Evolutionary conservation across 108 stramenopile species (phyloP).

Genomic region (Fragilaria radians): DNA sequence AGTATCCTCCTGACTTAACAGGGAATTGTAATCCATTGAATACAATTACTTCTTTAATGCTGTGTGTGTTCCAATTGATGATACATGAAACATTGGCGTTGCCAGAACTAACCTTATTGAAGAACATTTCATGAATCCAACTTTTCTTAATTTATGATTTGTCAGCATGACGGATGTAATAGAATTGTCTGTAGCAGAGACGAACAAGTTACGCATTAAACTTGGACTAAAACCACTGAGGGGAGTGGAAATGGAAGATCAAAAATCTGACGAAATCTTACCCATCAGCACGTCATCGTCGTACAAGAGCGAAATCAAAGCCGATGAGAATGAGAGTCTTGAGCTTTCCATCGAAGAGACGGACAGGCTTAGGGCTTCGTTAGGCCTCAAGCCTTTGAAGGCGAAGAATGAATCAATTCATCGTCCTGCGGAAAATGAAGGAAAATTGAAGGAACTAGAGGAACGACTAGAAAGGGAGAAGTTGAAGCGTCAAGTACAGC

Average conservation of each 20-base stretch:
- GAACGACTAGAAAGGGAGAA: constrained; percentile 53
- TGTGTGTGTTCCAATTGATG: too few relatives aligned
- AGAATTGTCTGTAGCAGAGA: constrained; percentile 66
- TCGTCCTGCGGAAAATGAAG: constrained; percentile 46
- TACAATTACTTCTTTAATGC: too few relatives aligned
- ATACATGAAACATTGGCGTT: too few relatives aligned
- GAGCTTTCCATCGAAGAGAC: constrained; percentile 73
- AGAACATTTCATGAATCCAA: too few relatives aligned
- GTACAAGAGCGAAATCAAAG: too few relatives aligned
- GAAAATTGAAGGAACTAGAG: constrained; percentile 22
- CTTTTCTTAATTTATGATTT: too few relatives aligned
- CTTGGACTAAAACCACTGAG: constrained; percentile 65
- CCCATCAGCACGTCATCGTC: not conserved
- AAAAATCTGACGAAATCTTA: not conserved
- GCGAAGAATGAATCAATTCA: constrained; percentile 30
- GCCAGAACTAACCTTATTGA: too few relatives aligned
- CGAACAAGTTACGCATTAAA: constrained; percentile 58
- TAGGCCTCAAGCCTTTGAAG: constrained; percentile 64
- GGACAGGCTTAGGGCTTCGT: constrained; percentile 52
- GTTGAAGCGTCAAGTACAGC: constrained; percentile 40
- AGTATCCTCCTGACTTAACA: too few relatives aligned
- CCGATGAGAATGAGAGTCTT: constrained; percentile 29
- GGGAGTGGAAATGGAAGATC: too few relatives aligned
- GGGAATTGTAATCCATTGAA: too few relatives aligned
- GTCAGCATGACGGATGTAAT: constrained; percentile 35